Evolutionary conservation across 164 flowering plant genomes (phyloP), one percentile per base, ranked within the genome.

Genomic region (Macadamia integrifolia): DNA sequence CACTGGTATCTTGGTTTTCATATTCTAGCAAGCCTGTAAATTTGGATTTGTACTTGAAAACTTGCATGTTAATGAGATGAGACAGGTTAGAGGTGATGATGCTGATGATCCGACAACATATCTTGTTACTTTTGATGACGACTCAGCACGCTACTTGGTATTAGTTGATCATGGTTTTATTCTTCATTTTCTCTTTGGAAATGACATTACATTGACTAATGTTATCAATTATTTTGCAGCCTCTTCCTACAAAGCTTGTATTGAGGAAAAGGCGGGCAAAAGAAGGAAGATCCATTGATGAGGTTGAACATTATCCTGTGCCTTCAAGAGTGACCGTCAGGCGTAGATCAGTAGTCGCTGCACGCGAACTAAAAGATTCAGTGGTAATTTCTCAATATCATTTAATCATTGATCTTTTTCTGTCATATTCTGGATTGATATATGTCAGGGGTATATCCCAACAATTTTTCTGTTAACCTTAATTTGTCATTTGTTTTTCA

Each of bases 61-160:
- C 65, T 65, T 35, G 11, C 60, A 15, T 53, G 66, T 28, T 70
- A 32, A 58, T 72, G 23, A 23, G 23, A 66, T 43, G 52, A 71
- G n/a, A 66, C 80, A 94, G 98, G 89, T 89, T 3, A 81, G 93
- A 30, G 97, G 95, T 67, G 97, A 91, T 67, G 90, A 88, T 82
- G 87, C 78, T 17, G 90, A 86, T 72, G 95, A 87, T 72, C 95
- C 91, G 17, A 81, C 90, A 15, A 87, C 93, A 23, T 94, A 80
- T 64, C 83, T 94, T 62, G 93, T 94, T 63, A 60, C 84, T 3
- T 89, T 94, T 80, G 91, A 88, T 64, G 89, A 88, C 6, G 73
- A 73, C n/a, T 86, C 78, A 64, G 92, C 99, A n/a, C 90, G 87
- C 70, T 94, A 92, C 67, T 68, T 86, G 94, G 97, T 93, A 85